Percentiles rank a stretch among this genome's conserved stretches.
These are phyloP conservation scores for Kodamaea neixiangensis DNA, from an alignment of 805 yeast genomes.

Conservation along the genomic window DNA sequence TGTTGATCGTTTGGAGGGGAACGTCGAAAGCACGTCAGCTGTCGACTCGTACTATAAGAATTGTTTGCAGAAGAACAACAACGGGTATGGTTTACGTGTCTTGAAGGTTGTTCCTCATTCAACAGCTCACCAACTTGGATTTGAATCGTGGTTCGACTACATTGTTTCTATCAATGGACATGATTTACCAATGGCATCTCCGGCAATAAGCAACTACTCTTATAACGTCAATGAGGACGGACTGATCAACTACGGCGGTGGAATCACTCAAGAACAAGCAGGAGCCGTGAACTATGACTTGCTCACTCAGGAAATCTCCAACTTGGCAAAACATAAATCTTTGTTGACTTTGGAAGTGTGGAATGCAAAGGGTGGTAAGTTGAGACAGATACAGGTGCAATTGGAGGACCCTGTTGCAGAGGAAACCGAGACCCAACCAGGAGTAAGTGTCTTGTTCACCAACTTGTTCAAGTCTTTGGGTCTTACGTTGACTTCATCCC, in stretches of 20 bases:
- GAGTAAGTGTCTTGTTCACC: slow-evolving; percentile 18
- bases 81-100: slow-evolving; percentile 44
- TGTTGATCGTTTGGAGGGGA: slow-evolving; percentile 41
- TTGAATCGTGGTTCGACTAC: slow-evolving; percentile 88
- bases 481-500: slow-evolving; percentile 72
- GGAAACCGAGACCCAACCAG: slow-evolving; percentile 8
- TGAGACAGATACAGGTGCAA: slow-evolving; percentile 33
- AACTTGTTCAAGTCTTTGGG: slow-evolving; percentile 57
- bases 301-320: slow-evolving; percentile 44
- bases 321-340: slow-evolving; percentile 31
- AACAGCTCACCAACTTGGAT: slow-evolving; percentile 32
- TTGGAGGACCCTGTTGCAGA: slow-evolving; percentile 14
- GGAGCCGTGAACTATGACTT: slow-evolving; percentile 43
- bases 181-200: slow-evolving; percentile 48
- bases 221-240: slow-evolving; percentile 45
- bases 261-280: slow-evolving; percentile 34
- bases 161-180: slow-evolving; percentile 78
- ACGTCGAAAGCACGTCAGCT: slow-evolving; percentile 14
- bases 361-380: slow-evolving; percentile 82
- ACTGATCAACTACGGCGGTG: slow-evolving; percentile 37
- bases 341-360: slow-evolving; percentile 65
- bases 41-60: slow-evolving; percentile 40
- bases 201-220: slow-evolving; percentile 27
- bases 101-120: slow-evolving; percentile 41
- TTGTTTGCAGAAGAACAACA: slow-evolving; percentile 34